Evolutionary conservation across 306 rosid genomes (phyloP), one percentile per base, ranked within the genome.

Genomic region (Corylus avellana): DNA sequence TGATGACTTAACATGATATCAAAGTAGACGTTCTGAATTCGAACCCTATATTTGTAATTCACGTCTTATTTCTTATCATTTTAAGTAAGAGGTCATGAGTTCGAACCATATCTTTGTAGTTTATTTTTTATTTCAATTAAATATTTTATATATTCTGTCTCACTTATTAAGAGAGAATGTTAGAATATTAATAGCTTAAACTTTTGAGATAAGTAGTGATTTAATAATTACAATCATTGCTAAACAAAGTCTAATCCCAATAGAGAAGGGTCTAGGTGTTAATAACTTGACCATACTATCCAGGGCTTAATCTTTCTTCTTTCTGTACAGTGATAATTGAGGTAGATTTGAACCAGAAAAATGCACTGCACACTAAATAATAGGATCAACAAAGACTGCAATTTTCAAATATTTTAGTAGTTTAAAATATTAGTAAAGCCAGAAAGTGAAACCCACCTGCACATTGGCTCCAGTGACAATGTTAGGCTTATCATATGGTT

Each of bases 391-490:
- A 67, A 17, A 67, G 72, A 37, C 22, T 39, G 72, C 49, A 66
- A 66, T 8, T 67, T 39, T 67, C 5, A 37, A 17, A 37, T 67
- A 67, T 67, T 37, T 16, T 8, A 1, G 20, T 0, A 18, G 32
- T 27, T 2, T 42, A 44, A 18, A 42, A 22, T 18, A 39, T 27
- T 39, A 32, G 35, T 32, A 67, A 67, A 67, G 18, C 49, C 72
- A 63, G 4, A 18, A 39, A 27, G 69, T 16, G 29, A 84, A 74
- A 73, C 50, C 17, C 11, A 91, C 97, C 97, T 94, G 98, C 61
- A 92, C 97, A 87, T 94, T 94, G 71, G 97, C 91, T 68, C 98
- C 98, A 12, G 97, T 92, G 82, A 92, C 98, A 0, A 94, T 92
- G 87, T 94, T 94, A 53, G 98, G 98, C 62, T 89, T 92, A 73